Evolutionary conservation across 345 rosid species (phyloP).

Genomic region (Chamaenerion angustifolium): DNA sequence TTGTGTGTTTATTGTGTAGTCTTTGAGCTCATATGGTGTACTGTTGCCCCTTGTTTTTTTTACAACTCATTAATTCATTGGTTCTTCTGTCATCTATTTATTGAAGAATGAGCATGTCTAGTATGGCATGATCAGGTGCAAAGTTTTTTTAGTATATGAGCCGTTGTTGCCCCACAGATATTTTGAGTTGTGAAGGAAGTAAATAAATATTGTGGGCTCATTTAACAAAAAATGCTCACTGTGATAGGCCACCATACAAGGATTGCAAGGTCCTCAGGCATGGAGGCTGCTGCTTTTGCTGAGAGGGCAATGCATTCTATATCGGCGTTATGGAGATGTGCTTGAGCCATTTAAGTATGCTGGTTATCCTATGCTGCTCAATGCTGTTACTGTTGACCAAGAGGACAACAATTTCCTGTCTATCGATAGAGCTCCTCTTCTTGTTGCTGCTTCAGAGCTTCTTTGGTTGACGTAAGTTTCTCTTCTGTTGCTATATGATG

Average conservation of each 20-base stretch:
- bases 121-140: no score
- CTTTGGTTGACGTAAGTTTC: slow-evolving; percentile 70
- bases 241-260: slow-evolving; percentile 96
- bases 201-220: background rate
- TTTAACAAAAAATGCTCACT: slow-evolving; percentile 5
- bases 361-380: slow-evolving; percentile 96
- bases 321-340: slow-evolving; percentile 69
- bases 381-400: slow-evolving; percentile 77
- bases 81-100: no score
- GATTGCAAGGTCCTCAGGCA: slow-evolving; percentile 97
- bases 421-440: slow-evolving; percentile 82
- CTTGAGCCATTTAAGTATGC: slow-evolving; percentile 98
- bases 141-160: no score
- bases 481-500: slow-evolving; percentile 4
- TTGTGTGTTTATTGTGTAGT: no score
- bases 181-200: background rate
- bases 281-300: slow-evolving; percentile 93
- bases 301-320: slow-evolving; percentile 94
- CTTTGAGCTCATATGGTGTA: no score
- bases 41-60: no score
- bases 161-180: no score
- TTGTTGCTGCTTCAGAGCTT: slow-evolving; percentile 97
- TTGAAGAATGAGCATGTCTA: no score
- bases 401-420: slow-evolving; percentile 90
- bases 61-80: no score